Percentiles rank a stretch among this genome's conserved stretches.
Conservation (phyloP, 352 stramenopile species). For the Pythium aphanidermatum region DNA sequence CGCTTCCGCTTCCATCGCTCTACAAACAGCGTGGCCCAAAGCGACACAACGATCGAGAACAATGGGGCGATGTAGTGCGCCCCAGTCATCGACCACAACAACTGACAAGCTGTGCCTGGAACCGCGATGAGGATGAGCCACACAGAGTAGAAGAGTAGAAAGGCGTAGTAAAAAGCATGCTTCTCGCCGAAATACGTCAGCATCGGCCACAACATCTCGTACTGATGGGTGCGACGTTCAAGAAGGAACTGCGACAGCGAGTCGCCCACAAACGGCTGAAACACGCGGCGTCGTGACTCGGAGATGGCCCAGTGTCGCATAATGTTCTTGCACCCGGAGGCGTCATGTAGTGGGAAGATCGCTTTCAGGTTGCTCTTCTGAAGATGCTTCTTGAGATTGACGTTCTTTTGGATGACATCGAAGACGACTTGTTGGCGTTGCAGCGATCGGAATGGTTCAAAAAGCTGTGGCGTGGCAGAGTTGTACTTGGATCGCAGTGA, state of each 20-base stretch:
- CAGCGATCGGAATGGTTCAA: conserved; percentile 67
- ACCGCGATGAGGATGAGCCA: conserved; percentile 61
- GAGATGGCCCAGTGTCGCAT: conserved; percentile 50
- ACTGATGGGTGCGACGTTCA: conserved; percentile 53
- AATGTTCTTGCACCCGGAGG: conserved; percentile 52
- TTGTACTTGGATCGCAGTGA: conserved; percentile 51
- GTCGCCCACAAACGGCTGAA: conserved; percentile 45
- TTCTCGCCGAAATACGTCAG: conserved; percentile 83
- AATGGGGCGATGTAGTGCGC: conserved; percentile 34
- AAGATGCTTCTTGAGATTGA: conserved; percentile 59
- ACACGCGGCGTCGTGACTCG: conserved; percentile 28
- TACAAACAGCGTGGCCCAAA: conserved; percentile 84
- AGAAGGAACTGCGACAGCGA: conserved; percentile 54
- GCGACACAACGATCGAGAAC: conserved; percentile 68
- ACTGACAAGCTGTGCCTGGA: conserved; percentile 37
- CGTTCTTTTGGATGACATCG: conserved; percentile 67
- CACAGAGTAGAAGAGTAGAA: conserved; percentile 65
- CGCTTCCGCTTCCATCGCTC: conserved; percentile 90
- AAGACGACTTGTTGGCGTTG: conserved; percentile 72
- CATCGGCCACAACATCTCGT: conserved; percentile 76
- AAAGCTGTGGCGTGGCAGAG: conserved; percentile 29
- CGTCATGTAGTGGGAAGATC: conserved; percentile 67
- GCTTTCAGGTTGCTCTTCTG: conserved; percentile 40
- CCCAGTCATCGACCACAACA: conserved; percentile 30
- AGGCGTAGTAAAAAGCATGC: conserved; percentile 75